These are phyloP conservation scores for Agrostemma githago DNA, from an alignment of 148 eudicot species.

Conservation along the genomic window DNA sequence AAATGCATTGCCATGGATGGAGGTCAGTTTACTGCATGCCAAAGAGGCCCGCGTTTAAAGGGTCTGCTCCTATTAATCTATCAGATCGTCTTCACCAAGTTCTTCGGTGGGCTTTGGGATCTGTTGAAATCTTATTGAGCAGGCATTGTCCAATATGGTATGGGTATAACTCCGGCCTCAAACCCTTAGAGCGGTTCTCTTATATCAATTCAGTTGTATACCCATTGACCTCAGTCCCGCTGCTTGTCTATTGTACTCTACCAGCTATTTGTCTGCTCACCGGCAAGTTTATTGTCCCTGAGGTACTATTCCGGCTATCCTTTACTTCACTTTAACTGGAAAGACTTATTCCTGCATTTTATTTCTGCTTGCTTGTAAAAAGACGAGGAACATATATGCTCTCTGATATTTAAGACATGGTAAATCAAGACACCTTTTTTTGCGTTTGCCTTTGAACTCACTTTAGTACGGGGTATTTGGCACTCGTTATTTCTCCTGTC, in stretches of 20 bases:
- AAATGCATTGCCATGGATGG: slow-evolving; percentile 99
- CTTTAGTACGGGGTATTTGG: no score
- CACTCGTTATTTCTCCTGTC: no score
- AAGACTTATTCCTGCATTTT: no score
- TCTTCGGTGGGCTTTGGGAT: slow-evolving; percentile 94
- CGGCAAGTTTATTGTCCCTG: slow-evolving; percentile 90
- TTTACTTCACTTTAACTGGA: neutral
- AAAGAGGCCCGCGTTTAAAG: slow-evolving; percentile 83
- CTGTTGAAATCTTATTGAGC: slow-evolving; percentile 87
- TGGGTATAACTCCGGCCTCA: slow-evolving; percentile 81
- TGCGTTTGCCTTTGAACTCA: neutral
- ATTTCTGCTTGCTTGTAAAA: no score
- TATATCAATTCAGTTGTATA: slow-evolving; percentile 86
- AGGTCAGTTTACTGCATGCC: slow-evolving; percentile 95
- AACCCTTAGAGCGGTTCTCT: slow-evolving; percentile 82
- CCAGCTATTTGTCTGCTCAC: slow-evolving; percentile 93
- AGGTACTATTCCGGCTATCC: slow-evolving; percentile 43
- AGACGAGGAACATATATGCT: no score
- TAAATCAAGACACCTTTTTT: no score
- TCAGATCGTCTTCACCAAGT: slow-evolving; percentile 97
- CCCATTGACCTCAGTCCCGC: slow-evolving; percentile 86
- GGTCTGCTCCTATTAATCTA: slow-evolving; percentile 94
- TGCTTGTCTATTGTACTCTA: slow-evolving; percentile 79
- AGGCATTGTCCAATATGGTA: slow-evolving; percentile 95
- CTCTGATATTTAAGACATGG: neutral